Percentiles rank a stretch among this genome's conserved stretches.
Conservation (phyloP, 2,329 filamentous ascomycete species). For the Colletotrichum somersetense region DNA sequence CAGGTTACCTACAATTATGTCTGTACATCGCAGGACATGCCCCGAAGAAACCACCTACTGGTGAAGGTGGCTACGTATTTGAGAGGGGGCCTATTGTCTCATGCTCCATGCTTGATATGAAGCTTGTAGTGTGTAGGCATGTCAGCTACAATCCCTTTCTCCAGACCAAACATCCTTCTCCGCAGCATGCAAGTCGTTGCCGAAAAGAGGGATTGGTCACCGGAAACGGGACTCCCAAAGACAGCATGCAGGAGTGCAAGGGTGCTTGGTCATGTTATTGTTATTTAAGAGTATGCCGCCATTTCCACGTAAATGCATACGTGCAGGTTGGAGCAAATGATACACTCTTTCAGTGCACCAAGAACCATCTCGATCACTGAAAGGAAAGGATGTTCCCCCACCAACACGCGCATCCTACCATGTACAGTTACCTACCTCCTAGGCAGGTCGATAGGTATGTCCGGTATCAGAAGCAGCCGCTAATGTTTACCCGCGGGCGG, state of each 20-base stretch:
- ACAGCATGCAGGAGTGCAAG: background rate
- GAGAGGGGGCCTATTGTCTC: background rate
- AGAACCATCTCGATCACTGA: background rate
- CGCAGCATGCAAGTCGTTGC: background rate
- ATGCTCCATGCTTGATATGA: background rate
- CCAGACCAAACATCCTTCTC: no score
- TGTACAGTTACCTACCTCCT: background rate
- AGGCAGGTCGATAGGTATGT: background rate
- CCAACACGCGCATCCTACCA: background rate
- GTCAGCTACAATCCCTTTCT: background rate
- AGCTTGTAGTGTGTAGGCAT: background rate
- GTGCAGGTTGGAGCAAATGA: background rate
- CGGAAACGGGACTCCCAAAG: background rate
- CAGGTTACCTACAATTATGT: background rate
- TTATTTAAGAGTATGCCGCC: background rate
- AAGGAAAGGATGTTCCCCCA: background rate
- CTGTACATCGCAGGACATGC: background rate
- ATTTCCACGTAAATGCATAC: background rate
- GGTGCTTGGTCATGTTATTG: background rate
- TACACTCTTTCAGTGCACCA: background rate
- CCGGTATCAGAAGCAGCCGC: slow-evolving; percentile 2
- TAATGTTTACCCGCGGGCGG: background rate
- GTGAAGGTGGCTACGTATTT: background rate
- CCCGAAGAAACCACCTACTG: no score
- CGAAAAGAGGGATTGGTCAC: background rate